Conservation (phyloP, 2,329 filamentous ascomycete genomes). For the Dryadomyces quercus-mongolicae region DNA sequence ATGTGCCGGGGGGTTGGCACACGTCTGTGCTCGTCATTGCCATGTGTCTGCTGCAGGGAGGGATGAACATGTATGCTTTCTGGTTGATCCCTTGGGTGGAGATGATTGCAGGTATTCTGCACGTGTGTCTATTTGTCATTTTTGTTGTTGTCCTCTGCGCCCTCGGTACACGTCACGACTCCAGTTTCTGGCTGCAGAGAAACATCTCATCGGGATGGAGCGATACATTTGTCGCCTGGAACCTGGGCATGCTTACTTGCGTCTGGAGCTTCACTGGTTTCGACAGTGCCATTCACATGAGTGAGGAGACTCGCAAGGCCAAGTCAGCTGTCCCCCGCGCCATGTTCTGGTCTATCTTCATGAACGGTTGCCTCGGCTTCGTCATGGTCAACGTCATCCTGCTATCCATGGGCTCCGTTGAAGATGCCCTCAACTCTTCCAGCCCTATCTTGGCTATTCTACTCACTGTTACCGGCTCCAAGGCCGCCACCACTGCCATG, state of each 20-base stretch:
- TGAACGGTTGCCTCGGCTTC: slow-evolving; percentile 29
- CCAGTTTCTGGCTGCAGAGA: slow-evolving; percentile 18
- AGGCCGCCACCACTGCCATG: slow-evolving; percentile 26
- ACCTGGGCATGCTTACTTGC: slow-evolving; percentile 23
- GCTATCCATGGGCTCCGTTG: slow-evolving; percentile 29
- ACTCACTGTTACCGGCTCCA: slow-evolving; percentile 22
- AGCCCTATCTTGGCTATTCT: slow-evolving; percentile 30
- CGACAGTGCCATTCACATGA: slow-evolving; percentile 35
- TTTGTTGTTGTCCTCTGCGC: slow-evolving; percentile 21
- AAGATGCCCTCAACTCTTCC: slow-evolving; percentile 17
- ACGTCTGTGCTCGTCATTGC: slow-evolving; percentile 25
- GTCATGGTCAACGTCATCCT: slow-evolving; percentile 27
- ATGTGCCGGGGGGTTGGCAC: slow-evolving; percentile 19
- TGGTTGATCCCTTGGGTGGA: slow-evolving; percentile 27
- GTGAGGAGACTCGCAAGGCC: slow-evolving; percentile 29
- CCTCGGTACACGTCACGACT: slow-evolving; percentile 19
- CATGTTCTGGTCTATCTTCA: slow-evolving; percentile 28
- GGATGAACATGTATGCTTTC: slow-evolving; percentile 22
- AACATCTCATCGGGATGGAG: slow-evolving; percentile 20
- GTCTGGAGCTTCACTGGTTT: slow-evolving; percentile 25
- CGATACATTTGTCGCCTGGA: slow-evolving; percentile 14
- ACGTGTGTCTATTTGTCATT: slow-evolving; percentile 20
- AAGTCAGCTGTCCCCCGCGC: slow-evolving; percentile 31
- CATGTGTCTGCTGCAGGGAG: slow-evolving; percentile 17
- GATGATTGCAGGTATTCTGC: slow-evolving; percentile 21